Percentiles rank a stretch among this genome's conserved stretches.
Conservation (phyloP, 2,329 filamentous ascomycete species). For the Stagonosporopsis chrysanthemi region DNA sequence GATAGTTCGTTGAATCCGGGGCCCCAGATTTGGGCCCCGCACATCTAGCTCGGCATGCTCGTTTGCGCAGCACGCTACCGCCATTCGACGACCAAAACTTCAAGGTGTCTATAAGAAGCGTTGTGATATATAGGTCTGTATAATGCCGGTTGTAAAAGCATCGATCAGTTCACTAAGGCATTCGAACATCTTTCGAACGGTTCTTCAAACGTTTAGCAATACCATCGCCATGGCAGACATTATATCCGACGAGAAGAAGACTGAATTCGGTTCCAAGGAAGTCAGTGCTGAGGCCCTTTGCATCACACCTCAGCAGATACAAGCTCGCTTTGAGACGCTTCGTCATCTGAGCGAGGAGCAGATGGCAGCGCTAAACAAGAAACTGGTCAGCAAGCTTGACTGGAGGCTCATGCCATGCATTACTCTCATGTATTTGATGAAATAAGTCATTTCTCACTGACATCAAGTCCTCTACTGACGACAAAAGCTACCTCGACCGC, state of each 20-base stretch:
- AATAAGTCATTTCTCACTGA: conserved; percentile 17
- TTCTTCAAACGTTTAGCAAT: neutral
- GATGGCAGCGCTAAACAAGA: conserved; percentile 39
- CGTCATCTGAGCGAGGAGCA: conserved; percentile 32
- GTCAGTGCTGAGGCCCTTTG: conserved; percentile 15
- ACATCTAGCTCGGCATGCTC: conserved; percentile 13
- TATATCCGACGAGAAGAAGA: conserved; percentile 23
- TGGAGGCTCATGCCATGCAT: conserved; percentile 42
- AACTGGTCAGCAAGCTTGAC: conserved; percentile 27
- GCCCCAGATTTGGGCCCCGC: conserved; percentile 22
- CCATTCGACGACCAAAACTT: conserved; percentile 5
- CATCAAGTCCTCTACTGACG: neutral
- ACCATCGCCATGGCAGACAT: conserved; percentile 22
- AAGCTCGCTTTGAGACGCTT: conserved; percentile 37
- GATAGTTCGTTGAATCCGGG: conserved; percentile 25
- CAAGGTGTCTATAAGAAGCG: neutral
- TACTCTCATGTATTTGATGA: conserved; percentile 45
- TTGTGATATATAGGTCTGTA: conserved; percentile 13
- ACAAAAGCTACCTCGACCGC: conserved; percentile 50
- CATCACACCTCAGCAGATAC: conserved; percentile 38
- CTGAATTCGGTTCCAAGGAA: conserved; percentile 28
- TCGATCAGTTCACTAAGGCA: neutral
- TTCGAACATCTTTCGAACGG: neutral
- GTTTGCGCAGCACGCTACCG: conserved; percentile 8
- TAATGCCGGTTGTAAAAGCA: neutral